Evolutionary conservation across 2,329 filamentous ascomycete genomes (phyloP).

Genomic region (Laburnicola sp.): DNA sequence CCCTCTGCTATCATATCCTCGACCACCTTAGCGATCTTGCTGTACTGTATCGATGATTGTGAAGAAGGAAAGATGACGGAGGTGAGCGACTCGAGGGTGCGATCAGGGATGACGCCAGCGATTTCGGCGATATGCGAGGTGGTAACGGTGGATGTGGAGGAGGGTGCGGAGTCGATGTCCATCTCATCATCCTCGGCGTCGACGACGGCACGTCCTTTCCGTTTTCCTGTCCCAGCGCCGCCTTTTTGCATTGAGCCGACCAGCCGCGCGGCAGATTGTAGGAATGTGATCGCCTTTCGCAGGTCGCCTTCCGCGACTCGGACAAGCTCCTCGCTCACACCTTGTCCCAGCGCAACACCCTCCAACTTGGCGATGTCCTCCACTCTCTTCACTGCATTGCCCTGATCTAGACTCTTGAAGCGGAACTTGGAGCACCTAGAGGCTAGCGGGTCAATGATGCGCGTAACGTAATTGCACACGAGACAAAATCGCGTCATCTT

Average conservation of each 20-base stretch:
- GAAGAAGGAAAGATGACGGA: slow-evolving; percentile 70
- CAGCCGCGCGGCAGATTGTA: slow-evolving; percentile 90
- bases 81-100: slow-evolving; percentile 70
- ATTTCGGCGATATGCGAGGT: slow-evolving; percentile 90
- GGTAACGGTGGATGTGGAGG: slow-evolving; percentile 51
- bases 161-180: slow-evolving; percentile 45
- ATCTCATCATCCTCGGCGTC: slow-evolving; percentile 57
- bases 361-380: slow-evolving; percentile 82
- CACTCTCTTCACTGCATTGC: slow-evolving; percentile 76
- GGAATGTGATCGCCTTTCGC: slow-evolving; percentile 90
- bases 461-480: slow-evolving; percentile 97
- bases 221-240: slow-evolving; percentile 39
- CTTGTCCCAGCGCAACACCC: slow-evolving; percentile 73
- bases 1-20: slow-evolving; percentile 93
- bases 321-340: slow-evolving; percentile 81
- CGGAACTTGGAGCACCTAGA: slow-evolving; percentile 94
- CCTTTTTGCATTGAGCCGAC: slow-evolving; percentile 63
- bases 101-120: slow-evolving; percentile 84
- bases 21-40: slow-evolving; percentile 74
- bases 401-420: slow-evolving; percentile 92
- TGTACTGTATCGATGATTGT: slow-evolving; percentile 61
- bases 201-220: slow-evolving; percentile 50
- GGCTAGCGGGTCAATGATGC: slow-evolving; percentile 95
- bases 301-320: slow-evolving; percentile 90
- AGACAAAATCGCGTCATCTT: slow-evolving; percentile 97